Base-by-base conservation (phyloP, 2,329 filamentous ascomycete genomes). In the Fusarium subglutinans region DNA sequence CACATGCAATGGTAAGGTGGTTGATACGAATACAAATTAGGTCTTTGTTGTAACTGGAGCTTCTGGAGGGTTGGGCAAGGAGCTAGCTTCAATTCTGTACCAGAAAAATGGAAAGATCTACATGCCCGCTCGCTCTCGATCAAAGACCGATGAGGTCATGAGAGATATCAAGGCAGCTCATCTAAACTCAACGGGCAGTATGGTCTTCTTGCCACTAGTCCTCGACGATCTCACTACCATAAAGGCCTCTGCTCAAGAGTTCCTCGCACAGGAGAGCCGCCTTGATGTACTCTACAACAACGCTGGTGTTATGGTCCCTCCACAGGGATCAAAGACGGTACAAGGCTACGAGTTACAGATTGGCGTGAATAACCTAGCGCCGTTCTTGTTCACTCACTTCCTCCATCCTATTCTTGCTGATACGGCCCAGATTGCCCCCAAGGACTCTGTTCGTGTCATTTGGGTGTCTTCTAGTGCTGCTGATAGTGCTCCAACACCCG, bases 21-120 rank as follows among this genome's bases (percentile, higher is more conserved):
- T n/a, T 35, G 10, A 51, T 10, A 8, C 0, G 3, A 2, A 20
- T 1, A 48, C 2, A 3, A 12, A 11, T 2, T 14, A 53, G 33
- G 50, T 38, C 0, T 54, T 54, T 38, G 10, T 90, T 44, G 83
- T 90, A 9, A 90, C 80, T 0, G 80, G 79, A n/a, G 70, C 76
- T 47, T 79, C 79, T 50, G 74, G 75, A 1, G 80, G 80, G 82
- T 81, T 89, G 7, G 88, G 88, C 9, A 83, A 84, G 30, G 86
- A 89, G 65, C 81, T 90, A 6, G 81, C 80, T 41, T 83, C 83
- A 35, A 85, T 90, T 6, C 81, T 91, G 10, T 90, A 90, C 76
- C 77, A 80, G 8, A 83, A 83, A 22, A 86, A 88, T 60, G 88
- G 81, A 22, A 87, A 80, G 7, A 84, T 90, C 30, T 90, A 89